These are phyloP conservation scores for Fusarium verrucosum DNA, from an alignment of 2,329 filamentous ascomycete genomes.

Conservation along the genomic window DNA sequence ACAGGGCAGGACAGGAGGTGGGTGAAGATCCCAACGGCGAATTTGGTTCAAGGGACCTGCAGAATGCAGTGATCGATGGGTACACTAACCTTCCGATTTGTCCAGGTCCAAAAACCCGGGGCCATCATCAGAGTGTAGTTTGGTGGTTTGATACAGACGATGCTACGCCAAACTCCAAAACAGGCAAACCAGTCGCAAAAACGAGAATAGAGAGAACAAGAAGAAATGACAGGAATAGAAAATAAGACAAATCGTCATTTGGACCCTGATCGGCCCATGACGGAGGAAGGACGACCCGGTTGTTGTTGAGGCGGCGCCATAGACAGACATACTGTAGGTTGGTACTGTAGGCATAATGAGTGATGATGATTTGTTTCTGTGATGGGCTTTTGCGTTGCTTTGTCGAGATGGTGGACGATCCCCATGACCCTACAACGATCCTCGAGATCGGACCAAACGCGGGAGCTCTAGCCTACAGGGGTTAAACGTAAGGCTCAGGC, in stretches of 20 bases:
- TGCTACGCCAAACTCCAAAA: constrained; percentile 4
- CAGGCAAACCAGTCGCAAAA: neutral
- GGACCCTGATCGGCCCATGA: constrained; percentile 22
- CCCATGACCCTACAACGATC: constrained; percentile 29
- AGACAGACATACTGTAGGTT: no score
- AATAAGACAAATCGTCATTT: neutral
- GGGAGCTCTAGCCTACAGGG: constrained; percentile 37
- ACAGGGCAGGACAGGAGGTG: no score
- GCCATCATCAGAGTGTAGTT: neutral
- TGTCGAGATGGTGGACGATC: constrained; percentile 33
- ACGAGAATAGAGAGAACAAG: neutral
- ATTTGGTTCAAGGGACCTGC: constrained; percentile 21
- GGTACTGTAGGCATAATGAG: no score
- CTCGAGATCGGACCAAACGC: constrained; percentile 44
- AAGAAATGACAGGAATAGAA: neutral
- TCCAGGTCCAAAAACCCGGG: constrained; percentile 7
- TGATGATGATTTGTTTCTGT: constrained; percentile 1
- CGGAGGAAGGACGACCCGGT: constrained; percentile 13
- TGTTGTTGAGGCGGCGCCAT: constrained; percentile 6
- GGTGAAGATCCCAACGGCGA: constrained; percentile 10
- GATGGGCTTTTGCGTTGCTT: constrained; percentile 2
- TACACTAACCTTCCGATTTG: constrained; percentile 11
- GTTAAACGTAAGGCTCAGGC: constrained; percentile 13
- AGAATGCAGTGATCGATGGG: constrained; percentile 24
- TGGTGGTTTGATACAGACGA: neutral